phyloP scores from a whole-genome alignment of 176 grass and related monocot genomes.

The Rhipidocladum racemiflorum region DNA sequence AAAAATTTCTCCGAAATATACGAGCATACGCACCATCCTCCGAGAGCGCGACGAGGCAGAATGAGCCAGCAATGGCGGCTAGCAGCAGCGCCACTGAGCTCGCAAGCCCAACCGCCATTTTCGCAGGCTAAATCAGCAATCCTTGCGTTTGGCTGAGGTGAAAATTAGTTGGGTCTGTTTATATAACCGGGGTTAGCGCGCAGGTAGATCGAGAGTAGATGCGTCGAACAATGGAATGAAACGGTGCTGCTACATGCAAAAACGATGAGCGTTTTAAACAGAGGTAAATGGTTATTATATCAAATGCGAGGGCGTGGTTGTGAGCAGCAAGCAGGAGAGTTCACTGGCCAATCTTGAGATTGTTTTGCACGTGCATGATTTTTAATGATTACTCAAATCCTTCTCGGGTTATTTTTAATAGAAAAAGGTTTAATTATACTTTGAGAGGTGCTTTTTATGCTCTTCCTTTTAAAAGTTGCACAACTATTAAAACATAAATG shows the following conservation, averaged over 20 bases:
- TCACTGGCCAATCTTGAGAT: constrained; percentile 46
- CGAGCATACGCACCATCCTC: constrained; percentile 32
- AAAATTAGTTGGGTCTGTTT: constrained; percentile 35
- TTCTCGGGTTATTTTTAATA: not conserved
- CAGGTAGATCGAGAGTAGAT: constrained; percentile 43
- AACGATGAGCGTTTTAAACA: not conserved
- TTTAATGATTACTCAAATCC: not conserved
- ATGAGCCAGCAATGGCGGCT: not conserved
- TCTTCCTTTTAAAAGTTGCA: too few relatives aligned
- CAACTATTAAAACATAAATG: too few relatives aligned
- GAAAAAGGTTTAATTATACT: not conserved
- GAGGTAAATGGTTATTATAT: not conserved
- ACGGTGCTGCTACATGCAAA: not conserved
- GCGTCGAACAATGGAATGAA: not conserved
- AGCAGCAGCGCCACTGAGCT: constrained; percentile 3
- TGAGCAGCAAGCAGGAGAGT: constrained; percentile 36
- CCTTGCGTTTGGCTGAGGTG: not conserved
- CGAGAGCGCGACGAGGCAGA: constrained; percentile 13
- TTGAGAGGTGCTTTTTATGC: too few relatives aligned
- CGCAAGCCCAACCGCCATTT: constrained; percentile 18
- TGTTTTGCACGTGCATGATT: not conserved
- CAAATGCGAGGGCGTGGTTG: constrained; percentile 1
- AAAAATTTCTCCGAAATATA: too few relatives aligned
- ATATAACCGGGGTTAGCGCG: constrained; percentile 38
- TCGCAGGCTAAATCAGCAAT: not conserved